Base-by-base conservation (phyloP, 2,329 filamentous ascomycete genomes). In the Escovopsis sp. region DNA sequence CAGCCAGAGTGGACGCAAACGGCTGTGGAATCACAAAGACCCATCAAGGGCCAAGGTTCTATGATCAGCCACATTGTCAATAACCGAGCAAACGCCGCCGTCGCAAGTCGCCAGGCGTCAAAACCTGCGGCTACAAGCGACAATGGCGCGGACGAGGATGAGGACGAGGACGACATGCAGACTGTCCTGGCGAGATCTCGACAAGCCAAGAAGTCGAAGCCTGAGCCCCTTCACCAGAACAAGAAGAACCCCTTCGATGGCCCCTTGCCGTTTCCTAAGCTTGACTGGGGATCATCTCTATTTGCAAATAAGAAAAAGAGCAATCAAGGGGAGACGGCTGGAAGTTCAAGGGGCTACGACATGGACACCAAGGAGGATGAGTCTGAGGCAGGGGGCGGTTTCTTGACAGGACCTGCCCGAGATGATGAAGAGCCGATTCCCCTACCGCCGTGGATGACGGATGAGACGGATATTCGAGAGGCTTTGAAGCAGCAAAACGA, bases 241-340 rank as follows among this genome's bases (percentile, higher is more conserved):
- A 66, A 71, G 31, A 75, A 73, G 48, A 76, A 77, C 50, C 68
- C 75, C 0, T 76, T 94, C 53, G 75, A 76, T 48, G 89, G 89
- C 0, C 86, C 88, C 0, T 61, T 98, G 5, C 91, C 91, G 0
- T 98, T 98, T 53, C 87, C 94, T 51, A 89, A 86, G 54, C 69
- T 94, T 2, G 77, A 82, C 36, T 78, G 73, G 68, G 79, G 74
- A 40, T 79, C 74, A 2, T 72, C 69, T 1, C 65, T 78, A 2
- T 78, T 77, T 45, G 61, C 60, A 20, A 4, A 20, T 5, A 68
- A 66, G 47, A 67, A 65, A 42, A 45, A 50, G 7, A 41, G 44
- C 1, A 48, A 56, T 9, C 52, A 52, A 36, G 45, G 50, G 7
- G 47, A 51, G 5, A 46, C 54, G 20, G 31, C 40, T 11, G 35